Percentiles rank a stretch among this genome's conserved stretches.
Evolutionary conservation across 179 eudicot species (phyloP).

Genomic region (Beta lomatogona): DNA sequence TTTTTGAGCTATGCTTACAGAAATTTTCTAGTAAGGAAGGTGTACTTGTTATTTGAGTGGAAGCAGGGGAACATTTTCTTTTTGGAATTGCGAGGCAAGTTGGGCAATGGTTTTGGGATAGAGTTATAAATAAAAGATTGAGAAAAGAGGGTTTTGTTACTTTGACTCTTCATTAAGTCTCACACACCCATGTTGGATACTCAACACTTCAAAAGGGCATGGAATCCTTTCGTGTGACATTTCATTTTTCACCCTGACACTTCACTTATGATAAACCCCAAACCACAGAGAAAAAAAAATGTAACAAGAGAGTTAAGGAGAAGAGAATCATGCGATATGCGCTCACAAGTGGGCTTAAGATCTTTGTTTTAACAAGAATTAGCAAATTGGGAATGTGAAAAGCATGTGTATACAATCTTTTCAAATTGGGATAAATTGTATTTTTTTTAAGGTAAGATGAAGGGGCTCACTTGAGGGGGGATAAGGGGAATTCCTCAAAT

Average conservation of each 20-base stretch:
- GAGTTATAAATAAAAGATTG: neutral
- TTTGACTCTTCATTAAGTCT: neutral
- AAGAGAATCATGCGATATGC: neutral
- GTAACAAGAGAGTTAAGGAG: neutral
- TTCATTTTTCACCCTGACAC: neutral
- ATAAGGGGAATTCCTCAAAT: too few relatives aligned
- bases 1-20: neutral
- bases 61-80: neutral
- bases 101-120: constrained; percentile 2
- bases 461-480: too few relatives aligned
- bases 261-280: neutral
- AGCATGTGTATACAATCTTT: neutral
- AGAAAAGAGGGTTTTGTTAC: neutral
- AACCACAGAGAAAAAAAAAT: neutral
- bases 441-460: too few relatives aligned
- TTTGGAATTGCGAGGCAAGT: neutral
- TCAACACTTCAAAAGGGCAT: neutral
- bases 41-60: neutral
- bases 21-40: neutral
- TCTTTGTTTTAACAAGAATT: neutral
- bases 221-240: neutral
- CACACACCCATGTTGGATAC: neutral
- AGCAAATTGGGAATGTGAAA: neutral
- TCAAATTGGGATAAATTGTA: neutral
- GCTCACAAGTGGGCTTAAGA: neutral